A percentile compares a stretch with the other conserved stretches of the same genome.
Evolutionary conservation across 164 flowering plant species (phyloP).

Genomic region (Magnolia kwangsiensis): DNA sequence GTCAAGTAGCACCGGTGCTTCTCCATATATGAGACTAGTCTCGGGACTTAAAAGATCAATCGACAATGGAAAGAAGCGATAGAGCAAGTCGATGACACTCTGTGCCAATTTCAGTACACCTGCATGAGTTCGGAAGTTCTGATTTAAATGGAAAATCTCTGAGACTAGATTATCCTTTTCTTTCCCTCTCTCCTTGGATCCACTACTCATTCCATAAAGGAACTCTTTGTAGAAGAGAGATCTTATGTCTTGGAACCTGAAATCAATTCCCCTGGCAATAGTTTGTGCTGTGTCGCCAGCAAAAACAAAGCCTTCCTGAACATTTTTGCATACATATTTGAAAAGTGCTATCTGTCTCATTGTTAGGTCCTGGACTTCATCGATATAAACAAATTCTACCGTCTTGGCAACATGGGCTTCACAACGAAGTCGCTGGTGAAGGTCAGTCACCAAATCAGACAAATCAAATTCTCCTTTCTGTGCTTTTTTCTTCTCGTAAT

Average conservation of each 20-base stretch:
- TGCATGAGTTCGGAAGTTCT: slow-evolving; percentile 76
- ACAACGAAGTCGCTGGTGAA: slow-evolving; percentile 44
- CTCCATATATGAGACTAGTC: slow-evolving; percentile 66
- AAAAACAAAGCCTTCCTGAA: slow-evolving; percentile 67
- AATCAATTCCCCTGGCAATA: slow-evolving; percentile 44
- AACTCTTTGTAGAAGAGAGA: slow-evolving; percentile 57
- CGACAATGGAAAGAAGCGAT: slow-evolving; percentile 51
- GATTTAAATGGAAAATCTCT: slow-evolving; percentile 44
- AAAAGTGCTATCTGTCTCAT: slow-evolving; percentile 75
- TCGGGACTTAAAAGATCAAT: slow-evolving; percentile 60
- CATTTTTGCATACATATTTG: slow-evolving; percentile 58
- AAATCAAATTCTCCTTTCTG: slow-evolving; percentile 62
- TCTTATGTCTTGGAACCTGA: slow-evolving; percentile 29
- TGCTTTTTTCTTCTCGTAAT: slow-evolving; percentile 59
- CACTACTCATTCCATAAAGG: slow-evolving; percentile 23
- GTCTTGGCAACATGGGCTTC: slow-evolving; percentile 34
- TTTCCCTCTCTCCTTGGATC: slow-evolving; percentile 15
- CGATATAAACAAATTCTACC: slow-evolving; percentile 73
- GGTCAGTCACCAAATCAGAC: slow-evolving; percentile 67
- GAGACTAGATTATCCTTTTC: slow-evolving; percentile 42
- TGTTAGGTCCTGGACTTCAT: slow-evolving; percentile 84
- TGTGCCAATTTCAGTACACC: slow-evolving; percentile 68
- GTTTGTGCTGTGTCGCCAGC: slow-evolving; percentile 88
- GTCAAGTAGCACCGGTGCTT: slow-evolving; percentile 65
- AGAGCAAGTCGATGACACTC: slow-evolving; percentile 58